Percentiles rank a stretch among this genome's conserved stretches.
Conservation (phyloP, 257 asterid species). For the Solanum pimpinellifolium region DNA sequence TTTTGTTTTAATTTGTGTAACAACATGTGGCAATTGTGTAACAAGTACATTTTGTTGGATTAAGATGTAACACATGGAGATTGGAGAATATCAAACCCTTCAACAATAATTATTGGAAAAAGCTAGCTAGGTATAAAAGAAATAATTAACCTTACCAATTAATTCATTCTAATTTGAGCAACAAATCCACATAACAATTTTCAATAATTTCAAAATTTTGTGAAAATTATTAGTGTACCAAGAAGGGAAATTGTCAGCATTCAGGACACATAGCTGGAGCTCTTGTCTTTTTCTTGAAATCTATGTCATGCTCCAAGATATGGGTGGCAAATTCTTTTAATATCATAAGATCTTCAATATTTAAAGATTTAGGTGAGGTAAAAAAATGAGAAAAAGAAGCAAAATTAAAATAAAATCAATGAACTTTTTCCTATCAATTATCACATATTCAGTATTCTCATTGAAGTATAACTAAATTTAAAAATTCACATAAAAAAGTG, state of each 20-base stretch:
- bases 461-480: not conserved
- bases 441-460: not conserved
- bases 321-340: constrained; percentile 30
- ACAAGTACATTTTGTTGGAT: not conserved
- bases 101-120: not conserved
- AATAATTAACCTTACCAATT: not conserved
- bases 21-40: not conserved
- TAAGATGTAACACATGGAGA: not conserved
- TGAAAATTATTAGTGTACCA: constrained; percentile 11
- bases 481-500: no score
- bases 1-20: not conserved
- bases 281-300: constrained; percentile 36
- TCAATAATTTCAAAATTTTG: not conserved
- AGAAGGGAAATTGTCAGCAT: constrained; percentile 16
- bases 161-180: not conserved
- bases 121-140: not conserved
- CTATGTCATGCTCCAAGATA: constrained; percentile 41
- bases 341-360: constrained; percentile 19
- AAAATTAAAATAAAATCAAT: not conserved
- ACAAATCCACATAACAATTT: not conserved
- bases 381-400: not conserved
- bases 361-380: constrained; percentile 2
- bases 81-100: not conserved
- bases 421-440: no score
- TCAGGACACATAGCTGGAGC: constrained; percentile 17